phyloP scores from a whole-genome alignment of 2,329 filamentous ascomycete genomes.

The Colletotrichum magnum region DNA sequence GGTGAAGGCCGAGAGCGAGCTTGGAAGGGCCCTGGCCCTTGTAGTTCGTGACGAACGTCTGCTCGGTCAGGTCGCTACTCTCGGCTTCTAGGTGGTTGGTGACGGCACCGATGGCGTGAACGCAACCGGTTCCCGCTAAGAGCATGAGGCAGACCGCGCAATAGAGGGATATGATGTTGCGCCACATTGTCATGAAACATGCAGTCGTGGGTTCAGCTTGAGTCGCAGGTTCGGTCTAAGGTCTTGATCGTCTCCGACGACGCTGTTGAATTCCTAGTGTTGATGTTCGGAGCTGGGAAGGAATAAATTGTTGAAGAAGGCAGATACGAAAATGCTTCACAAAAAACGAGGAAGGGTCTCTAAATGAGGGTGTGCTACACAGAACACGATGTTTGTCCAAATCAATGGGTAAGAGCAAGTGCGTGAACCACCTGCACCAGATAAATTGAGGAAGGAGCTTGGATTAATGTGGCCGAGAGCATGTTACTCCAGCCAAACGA shows the following conservation, averaged over 20 bases:
- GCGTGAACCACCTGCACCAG: not conserved
- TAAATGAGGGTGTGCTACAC: not conserved
- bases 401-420: not conserved
- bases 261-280: not conserved
- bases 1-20: conserved; percentile 15
- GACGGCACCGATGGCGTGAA: not conserved
- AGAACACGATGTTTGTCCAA: not conserved
- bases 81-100: not conserved
- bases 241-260: not conserved
- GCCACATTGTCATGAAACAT: conserved; percentile 8
- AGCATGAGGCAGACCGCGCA: not conserved
- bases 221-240: not conserved
- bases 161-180: not conserved
- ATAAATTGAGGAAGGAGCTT: not conserved
- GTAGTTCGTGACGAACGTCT: not conserved
- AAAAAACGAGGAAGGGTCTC: not conserved
- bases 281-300: not conserved
- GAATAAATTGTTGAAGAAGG: not conserved
- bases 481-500: not conserved
- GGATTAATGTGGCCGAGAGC: not conserved
- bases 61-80: not conserved
- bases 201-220: not conserved
- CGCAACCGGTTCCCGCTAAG: not conserved
- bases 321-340: not conserved
- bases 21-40: conserved; percentile 1